Evolutionary conservation across 163 green algal genomes (phyloP).

Genomic region (Scenedesmus sp.): DNA sequence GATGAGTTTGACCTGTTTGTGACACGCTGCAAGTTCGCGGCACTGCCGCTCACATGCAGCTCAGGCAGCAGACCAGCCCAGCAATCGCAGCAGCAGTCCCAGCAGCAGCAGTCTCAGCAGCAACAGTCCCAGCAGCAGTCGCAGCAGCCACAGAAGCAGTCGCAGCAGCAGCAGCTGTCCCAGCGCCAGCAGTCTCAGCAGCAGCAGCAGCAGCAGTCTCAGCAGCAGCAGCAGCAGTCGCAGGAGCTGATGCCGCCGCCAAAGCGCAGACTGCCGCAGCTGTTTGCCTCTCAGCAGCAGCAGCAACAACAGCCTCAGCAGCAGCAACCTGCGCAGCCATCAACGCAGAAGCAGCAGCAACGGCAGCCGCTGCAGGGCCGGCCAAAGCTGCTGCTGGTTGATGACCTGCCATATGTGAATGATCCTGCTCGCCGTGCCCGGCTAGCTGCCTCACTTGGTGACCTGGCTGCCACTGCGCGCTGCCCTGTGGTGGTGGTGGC

Average conservation of each 20-base stretch:
- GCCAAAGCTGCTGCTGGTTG: conserved; percentile 78
- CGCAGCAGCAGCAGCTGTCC: not conserved
- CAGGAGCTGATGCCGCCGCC: too few relatives aligned
- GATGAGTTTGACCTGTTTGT: conserved; percentile 88
- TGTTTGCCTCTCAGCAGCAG: not conserved
- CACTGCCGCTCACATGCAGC: conserved; percentile 62
- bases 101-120: conserved; percentile 17
- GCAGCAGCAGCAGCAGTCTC: not conserved
- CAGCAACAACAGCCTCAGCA: not conserved
- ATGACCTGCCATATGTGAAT: conserved; percentile 79
- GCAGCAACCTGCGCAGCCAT: not conserved
- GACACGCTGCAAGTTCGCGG: conserved; percentile 74
- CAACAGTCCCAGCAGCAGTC: not conserved
- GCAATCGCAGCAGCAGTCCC: conserved; percentile 8
- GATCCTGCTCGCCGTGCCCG: conserved; percentile 52
- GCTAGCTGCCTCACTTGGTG: conserved; percentile 21
- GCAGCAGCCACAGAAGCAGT: not conserved
- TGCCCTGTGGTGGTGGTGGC: conserved; percentile 77
- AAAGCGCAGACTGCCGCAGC: not conserved
- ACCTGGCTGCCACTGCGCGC: conserved; percentile 52
- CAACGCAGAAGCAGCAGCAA: conserved; percentile 20
- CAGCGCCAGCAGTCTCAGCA: conserved; percentile 18
- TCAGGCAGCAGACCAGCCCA: not conserved
- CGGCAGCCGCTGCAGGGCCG: not conserved
- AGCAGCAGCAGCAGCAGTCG: not conserved